These are phyloP conservation scores for Cryptococcus floricola DNA, from an alignment of 1,284 basidiomycete genomes.

Conservation along the genomic window DNA sequence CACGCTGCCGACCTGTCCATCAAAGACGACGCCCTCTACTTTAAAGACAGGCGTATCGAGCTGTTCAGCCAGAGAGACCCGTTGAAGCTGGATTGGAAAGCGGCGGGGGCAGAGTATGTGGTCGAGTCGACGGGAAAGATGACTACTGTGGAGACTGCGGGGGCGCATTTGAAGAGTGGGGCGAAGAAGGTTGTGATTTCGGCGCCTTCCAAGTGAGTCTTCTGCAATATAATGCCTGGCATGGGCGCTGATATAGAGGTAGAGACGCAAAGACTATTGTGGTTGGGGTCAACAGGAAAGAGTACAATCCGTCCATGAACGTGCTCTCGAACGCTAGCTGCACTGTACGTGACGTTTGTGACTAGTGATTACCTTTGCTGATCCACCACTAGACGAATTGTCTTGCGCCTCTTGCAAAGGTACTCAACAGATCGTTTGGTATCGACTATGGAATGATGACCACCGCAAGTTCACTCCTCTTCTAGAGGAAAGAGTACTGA, in stretches of 20 bases:
- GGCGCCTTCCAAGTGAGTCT: conserved; percentile 45
- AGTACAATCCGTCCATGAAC: conserved; percentile 20
- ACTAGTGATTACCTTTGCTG: neutral
- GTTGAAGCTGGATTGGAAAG: conserved; percentile 42
- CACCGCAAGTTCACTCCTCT: conserved; percentile 17
- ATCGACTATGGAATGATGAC: conserved; percentile 51
- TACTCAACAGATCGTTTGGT: conserved; percentile 45
- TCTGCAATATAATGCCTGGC: neutral
- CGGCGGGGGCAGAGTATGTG: conserved; percentile 46
- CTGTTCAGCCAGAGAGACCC: conserved; percentile 48
- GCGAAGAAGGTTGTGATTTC: conserved; percentile 51
- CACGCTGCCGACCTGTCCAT: conserved; percentile 33
- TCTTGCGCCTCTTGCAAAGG: conserved; percentile 48
- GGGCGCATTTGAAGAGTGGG: conserved; percentile 41
- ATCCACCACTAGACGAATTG: conserved; percentile 44
- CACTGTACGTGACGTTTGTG: conserved; percentile 31
- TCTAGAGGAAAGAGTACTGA: neutral
- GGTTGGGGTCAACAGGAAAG: conserved; percentile 48
- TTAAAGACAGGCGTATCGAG: conserved; percentile 43
- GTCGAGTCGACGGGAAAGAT: conserved; percentile 48
- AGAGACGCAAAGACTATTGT: conserved; percentile 24
- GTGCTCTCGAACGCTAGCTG: conserved; percentile 45
- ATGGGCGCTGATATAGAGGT: neutral
- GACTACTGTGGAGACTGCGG: conserved; percentile 42
- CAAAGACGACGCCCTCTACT: conserved; percentile 34